These are phyloP conservation scores for Tagetes patula DNA, from an alignment of 129 eudicot genomes.

Conservation along the genomic window DNA sequence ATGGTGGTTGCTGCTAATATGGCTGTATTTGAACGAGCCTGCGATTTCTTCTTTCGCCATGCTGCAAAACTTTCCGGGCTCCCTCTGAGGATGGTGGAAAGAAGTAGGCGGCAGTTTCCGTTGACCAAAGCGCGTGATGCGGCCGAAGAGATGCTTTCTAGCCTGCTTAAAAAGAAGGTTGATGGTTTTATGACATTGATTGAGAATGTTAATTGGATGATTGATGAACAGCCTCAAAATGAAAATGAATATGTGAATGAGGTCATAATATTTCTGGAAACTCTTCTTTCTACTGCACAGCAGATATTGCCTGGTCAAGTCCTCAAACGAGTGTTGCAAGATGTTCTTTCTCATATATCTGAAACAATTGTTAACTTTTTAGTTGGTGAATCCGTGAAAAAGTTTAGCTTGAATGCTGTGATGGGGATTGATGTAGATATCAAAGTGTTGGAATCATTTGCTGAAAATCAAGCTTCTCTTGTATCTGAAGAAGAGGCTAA, in stretches of 20 bases:
- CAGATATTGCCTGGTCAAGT: conserved; percentile 88
- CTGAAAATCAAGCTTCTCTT: conserved; percentile 83
- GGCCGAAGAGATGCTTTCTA: conserved; percentile 83
- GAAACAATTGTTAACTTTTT: conserved; percentile 76
- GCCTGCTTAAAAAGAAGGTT: conserved; percentile 91
- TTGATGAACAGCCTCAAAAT: conserved; percentile 77
- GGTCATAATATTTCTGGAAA: conserved; percentile 88
- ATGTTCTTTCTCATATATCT: conserved; percentile 86
- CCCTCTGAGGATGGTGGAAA: conserved; percentile 86
- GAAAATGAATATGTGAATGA: conserved; percentile 95
- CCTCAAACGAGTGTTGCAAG: conserved; percentile 78
- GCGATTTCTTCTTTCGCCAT: conserved; percentile 94
- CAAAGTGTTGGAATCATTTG: conserved; percentile 79
- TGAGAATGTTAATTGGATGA: conserved; percentile 95
- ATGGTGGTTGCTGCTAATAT: conserved; percentile 98
- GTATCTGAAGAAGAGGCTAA: conserved; percentile 66
- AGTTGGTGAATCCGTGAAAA: conserved; percentile 79
- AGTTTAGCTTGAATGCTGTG: conserved; percentile 77
- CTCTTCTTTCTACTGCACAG: conserved; percentile 91
- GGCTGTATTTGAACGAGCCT: conserved; percentile 94
- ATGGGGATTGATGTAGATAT: conserved; percentile 92
- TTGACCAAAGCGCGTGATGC: conserved; percentile 89
- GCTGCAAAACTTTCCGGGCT: conserved; percentile 97
- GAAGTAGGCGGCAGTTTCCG: conserved; percentile 83
- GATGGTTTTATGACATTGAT: conserved; percentile 83